Evolutionary conservation across 1,284 basidiomycete species (phyloP).

Genomic region (Cutaneotrichosporon cutaneum): DNA sequence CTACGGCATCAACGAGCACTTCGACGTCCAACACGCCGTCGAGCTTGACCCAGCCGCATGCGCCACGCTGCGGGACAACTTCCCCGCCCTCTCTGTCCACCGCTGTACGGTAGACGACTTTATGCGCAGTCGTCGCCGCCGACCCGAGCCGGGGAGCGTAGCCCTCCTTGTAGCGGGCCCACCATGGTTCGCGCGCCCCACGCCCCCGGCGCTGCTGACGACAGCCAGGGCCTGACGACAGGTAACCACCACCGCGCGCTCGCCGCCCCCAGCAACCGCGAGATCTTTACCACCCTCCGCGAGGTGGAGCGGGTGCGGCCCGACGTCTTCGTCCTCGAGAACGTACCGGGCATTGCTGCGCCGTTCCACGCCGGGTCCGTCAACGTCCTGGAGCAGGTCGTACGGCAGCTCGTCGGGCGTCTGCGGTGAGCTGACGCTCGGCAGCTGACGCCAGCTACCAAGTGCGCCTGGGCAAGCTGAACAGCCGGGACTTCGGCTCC

Average conservation of each 20-base stretch:
- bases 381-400: constrained; percentile 14
- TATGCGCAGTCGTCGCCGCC: not conserved
- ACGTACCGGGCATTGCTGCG: constrained; percentile 28
- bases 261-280: constrained; percentile 30
- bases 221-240: constrained; percentile 38
- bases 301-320: constrained; percentile 29
- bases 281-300: constrained; percentile 25
- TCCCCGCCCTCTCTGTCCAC: constrained; percentile 3
- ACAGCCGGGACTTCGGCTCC: constrained; percentile 31
- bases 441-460: constrained; percentile 26
- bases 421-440: constrained; percentile 4
- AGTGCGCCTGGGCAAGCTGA: constrained; percentile 30
- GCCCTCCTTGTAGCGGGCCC: constrained; percentile 30
- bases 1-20: constrained; percentile 24
- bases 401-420: constrained; percentile 18
- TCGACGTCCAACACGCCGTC: constrained; percentile 28
- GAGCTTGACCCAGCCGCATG: constrained; percentile 26
- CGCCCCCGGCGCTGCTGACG: not conserved
- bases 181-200: constrained; percentile 31
- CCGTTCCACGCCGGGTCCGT: constrained; percentile 20
- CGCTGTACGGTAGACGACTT: not conserved
- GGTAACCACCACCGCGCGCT: constrained; percentile 26
- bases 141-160: not conserved
- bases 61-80: constrained; percentile 22
- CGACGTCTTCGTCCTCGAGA: constrained; percentile 36